These are phyloP conservation scores for Colletotrichum higginsianum DNA, from an alignment of 2,329 filamentous ascomycete species.

Conservation along the genomic window DNA sequence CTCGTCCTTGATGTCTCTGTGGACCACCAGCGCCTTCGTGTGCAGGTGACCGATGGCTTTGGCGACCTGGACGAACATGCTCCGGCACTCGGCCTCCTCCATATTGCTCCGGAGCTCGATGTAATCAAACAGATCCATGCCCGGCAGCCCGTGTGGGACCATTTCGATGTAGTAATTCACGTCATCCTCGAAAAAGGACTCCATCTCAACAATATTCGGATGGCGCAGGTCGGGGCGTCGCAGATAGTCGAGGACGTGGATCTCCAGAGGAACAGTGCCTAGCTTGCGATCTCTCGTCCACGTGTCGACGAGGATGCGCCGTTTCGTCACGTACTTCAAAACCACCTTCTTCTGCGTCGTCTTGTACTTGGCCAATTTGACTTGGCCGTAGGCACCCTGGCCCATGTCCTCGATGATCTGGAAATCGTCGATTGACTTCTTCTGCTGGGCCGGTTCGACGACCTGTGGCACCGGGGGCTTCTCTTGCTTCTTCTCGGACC, in stretches of 20 bases:
- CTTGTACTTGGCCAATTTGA: slow-evolving; percentile 93
- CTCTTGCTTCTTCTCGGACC: slow-evolving; percentile 53
- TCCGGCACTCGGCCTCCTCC: slow-evolving; percentile 93
- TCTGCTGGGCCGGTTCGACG: slow-evolving; percentile 61
- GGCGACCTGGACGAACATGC: slow-evolving; percentile 95
- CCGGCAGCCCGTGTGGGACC: slow-evolving; percentile 92
- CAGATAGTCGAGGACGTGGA: slow-evolving; percentile 95
- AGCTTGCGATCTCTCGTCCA: slow-evolving; percentile 96
- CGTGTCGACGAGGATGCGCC: slow-evolving; percentile 95
- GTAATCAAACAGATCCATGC: slow-evolving; percentile 99
- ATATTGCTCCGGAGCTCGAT: slow-evolving; percentile 97
- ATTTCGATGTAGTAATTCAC: slow-evolving; percentile 99
- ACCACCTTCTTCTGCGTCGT: slow-evolving; percentile 87
- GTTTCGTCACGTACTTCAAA: slow-evolving; percentile 97
- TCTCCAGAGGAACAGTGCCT: slow-evolving; percentile 95
- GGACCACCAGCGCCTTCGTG: slow-evolving; percentile 90
- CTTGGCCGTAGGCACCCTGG: slow-evolving; percentile 96
- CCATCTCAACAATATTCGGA: slow-evolving; percentile 81
- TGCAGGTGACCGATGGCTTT: slow-evolving; percentile 93
- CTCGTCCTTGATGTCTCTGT: slow-evolving; percentile 99
- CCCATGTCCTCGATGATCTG: slow-evolving; percentile 98
- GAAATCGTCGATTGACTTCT: slow-evolving; percentile 92
- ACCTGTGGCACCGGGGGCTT: slow-evolving; percentile 54
- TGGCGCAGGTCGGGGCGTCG: slow-evolving; percentile 79
- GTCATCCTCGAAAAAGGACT: slow-evolving; percentile 83